Evolutionary conservation across 257 asterid species (phyloP), one percentile per base, ranked within the genome.

Genomic region (Penstemon eatonii): DNA sequence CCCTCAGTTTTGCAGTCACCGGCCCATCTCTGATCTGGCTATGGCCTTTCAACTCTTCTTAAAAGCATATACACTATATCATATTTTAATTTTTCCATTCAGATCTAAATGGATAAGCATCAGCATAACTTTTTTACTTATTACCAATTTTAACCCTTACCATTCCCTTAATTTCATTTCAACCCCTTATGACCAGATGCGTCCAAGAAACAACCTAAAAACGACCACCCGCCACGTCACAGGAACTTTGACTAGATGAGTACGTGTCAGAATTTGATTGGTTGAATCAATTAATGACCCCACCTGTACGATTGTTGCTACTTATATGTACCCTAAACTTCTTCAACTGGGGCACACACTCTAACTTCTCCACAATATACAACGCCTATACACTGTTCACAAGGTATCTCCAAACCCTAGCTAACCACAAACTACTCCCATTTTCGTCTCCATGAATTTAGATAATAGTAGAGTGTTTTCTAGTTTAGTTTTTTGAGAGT

Each of bases 191-290:
- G 2, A 25, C 67, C 49, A 46, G 74, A 71, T 39, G 70, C 80
- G 75, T 79, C 83, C 72, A 47, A 44, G 78, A 79, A 79, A 39
- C 76, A 71, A 68, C 78, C 73, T 61, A 51, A 51, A 45, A 71
- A 55, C 59, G 65, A 70, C 65, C 71, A 56, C 77, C 75, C 72
- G 78, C 73, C 81, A 73, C 75, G 73, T 80, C 84, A 76, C 53
- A 73, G 60, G 56, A 52, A 39, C 74, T 77, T 74, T 79, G 81
- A 75, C 78, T 71, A 50, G 18, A 7, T 8, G 9, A 0, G 11
- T 49, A 71, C 75, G 78, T 79, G 80, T 12, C 66, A 0, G 0
- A 0, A 7, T 47, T 56, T 46, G 41, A 79, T 75, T 79, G 83
- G 80, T 0, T 36, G 11, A 3, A 43, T 1, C 0, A 4, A n/a